phyloP scores from a whole-genome alignment of 108 stramenopile genomes.

The Nitzschia sp. region DNA sequence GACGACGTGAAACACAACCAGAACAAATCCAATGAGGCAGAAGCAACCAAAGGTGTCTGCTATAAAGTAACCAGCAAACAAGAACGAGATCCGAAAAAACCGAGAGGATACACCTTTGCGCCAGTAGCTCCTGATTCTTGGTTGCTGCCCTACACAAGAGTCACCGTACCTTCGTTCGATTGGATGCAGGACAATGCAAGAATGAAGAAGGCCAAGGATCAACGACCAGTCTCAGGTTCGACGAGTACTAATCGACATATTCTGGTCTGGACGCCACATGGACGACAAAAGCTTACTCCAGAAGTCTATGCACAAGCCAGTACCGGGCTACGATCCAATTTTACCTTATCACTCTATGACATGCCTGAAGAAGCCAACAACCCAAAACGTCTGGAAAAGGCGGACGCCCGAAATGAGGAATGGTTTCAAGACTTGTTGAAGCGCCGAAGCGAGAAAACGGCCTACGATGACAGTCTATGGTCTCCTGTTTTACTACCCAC shows the following conservation, averaged over 20 bases:
- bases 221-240: conserved; percentile 30
- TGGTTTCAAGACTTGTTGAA: conserved; percentile 27
- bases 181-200: conserved; percentile 4
- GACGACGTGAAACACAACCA: conserved; percentile 26
- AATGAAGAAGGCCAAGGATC: conserved; percentile 1
- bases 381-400: conserved; percentile 23
- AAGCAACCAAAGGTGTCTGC: conserved; percentile 1
- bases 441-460: not conserved
- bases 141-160: conserved; percentile 49
- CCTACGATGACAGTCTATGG: conserved; percentile 12
- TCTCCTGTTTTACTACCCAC: conserved; percentile 26
- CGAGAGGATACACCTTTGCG: conserved; percentile 65
- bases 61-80: conserved; percentile 20
- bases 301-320: conserved; percentile 54
- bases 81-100: conserved; percentile 17
- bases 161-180: conserved; percentile 71
- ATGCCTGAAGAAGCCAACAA: conserved; percentile 6
- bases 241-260: conserved; percentile 53
- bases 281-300: conserved; percentile 62
- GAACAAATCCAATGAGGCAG: not conserved
- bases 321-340: conserved; percentile 24
- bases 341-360: conserved; percentile 40
- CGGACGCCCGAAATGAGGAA: conserved; percentile 13
- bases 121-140: conserved; percentile 42
- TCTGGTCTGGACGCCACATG: conserved; percentile 68